These are phyloP conservation scores for Coemansia sp. DNA, from an alignment of 192 early-diverging fungal genomes.

Conservation along the genomic window DNA sequence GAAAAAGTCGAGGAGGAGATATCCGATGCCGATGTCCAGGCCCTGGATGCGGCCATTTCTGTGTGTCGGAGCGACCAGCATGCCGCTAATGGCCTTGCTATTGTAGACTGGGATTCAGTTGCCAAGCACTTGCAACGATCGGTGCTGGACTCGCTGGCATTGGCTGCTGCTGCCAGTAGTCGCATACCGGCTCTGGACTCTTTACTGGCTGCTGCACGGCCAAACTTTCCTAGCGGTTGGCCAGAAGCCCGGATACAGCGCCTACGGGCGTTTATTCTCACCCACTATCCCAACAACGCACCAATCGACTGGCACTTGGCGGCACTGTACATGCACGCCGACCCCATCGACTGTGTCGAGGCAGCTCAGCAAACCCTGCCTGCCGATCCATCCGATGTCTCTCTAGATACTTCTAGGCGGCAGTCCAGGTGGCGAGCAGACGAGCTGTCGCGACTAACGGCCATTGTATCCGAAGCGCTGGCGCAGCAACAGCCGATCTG, in stretches of 20 bases:
- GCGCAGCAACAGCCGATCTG: neutral
- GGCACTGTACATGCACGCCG: constrained; percentile 3
- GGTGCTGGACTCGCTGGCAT: neutral
- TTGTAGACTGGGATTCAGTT: neutral
- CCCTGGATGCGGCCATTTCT: neutral
- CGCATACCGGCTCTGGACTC: neutral
- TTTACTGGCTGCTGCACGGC: neutral
- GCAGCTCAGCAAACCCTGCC: neutral
- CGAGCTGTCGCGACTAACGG: neutral
- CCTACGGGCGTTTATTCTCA: neutral
- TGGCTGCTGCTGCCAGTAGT: neutral
- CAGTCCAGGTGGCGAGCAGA: constrained; percentile 6
- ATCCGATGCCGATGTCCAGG: neutral
- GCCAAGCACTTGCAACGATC: neutral
- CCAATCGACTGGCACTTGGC: neutral
- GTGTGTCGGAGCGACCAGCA: neutral
- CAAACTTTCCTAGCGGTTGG: neutral
- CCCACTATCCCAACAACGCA: neutral
- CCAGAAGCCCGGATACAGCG: neutral
- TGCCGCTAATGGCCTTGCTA: neutral
- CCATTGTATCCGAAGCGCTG: neutral
- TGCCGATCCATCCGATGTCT: neutral
- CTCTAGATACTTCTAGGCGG: neutral
- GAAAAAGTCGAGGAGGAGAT: neutral
- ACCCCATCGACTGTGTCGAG: neutral